Evolutionary conservation across 176 grass and related monocot genomes (phyloP).

Genomic region (Elymus sibiricus): DNA sequence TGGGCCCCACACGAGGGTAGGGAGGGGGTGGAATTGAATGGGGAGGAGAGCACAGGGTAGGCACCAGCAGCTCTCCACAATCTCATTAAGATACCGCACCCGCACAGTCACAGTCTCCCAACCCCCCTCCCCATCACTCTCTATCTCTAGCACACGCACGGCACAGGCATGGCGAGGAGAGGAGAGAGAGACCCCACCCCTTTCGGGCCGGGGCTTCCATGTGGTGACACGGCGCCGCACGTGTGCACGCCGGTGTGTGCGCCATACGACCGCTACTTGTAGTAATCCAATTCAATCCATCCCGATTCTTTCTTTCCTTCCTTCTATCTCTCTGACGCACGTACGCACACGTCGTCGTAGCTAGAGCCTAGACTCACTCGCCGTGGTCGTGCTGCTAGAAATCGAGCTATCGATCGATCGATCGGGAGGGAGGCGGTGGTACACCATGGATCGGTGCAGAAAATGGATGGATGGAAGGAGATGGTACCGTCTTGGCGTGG

Average conservation of each 20-base stretch:
- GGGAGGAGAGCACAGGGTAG: conserved; percentile 34
- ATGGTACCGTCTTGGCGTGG: conserved; percentile 72
- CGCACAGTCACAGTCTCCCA: conserved; percentile 13
- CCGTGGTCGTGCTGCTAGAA: not conserved
- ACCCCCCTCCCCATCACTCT: not conserved
- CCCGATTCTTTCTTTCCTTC: not conserved
- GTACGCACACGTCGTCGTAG: not conserved
- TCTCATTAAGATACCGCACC: conserved; percentile 52
- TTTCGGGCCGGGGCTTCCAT: conserved; percentile 40
- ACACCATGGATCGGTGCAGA: not conserved
- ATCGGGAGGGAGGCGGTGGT: too few relatives aligned
- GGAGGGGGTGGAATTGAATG: conserved; percentile 30
- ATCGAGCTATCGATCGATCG: not conserved
- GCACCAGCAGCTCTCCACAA: conserved; percentile 21
- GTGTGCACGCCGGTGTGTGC: conserved; percentile 61
- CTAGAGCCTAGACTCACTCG: not conserved
- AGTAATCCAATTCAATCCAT: conserved; percentile 13
- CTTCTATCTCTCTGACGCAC: not conserved
- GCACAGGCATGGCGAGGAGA: not conserved
- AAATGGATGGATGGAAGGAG: not conserved
- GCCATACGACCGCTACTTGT: conserved; percentile 14
- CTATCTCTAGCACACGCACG: not conserved
- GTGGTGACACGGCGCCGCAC: conserved; percentile 75
- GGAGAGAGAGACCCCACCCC: not conserved
- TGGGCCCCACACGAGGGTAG: not conserved